Base-by-base conservation (phyloP, 495 filamentous ascomycete species). In the Tuber magnatum region DNA sequence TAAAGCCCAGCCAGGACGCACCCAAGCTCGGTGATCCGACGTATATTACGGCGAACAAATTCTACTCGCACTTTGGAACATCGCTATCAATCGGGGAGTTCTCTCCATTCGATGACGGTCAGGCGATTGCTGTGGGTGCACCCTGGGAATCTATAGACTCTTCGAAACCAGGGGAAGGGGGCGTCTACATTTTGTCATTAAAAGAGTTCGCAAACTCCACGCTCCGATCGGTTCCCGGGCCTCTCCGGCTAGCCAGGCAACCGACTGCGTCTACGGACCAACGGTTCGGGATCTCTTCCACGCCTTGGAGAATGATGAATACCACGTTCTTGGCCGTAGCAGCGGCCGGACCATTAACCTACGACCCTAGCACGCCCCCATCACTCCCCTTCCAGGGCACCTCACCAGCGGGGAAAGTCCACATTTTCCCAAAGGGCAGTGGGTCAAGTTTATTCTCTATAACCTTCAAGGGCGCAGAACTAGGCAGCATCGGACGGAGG, bases 261-360 rank as follows among this genome's bases (percentile, higher is more conserved):
- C 69, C 51, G 1, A 48, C 42, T 18, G 18, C 43, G 14, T n/a
- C 51, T 0, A 74, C 75, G 7, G 81, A 82, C 68, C 76, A 76
- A 35, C 81, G 81, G 24, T 82, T 82, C 41, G 81, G 78, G 20
- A 46, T 72, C 22, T 48, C 81, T 10, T 65, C 73, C 9, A 71
- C 81, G 2, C 40, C 79, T 4, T 70, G 80, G 43, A 22, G 38
- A 3, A 40, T 73, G 4, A 71, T 75, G 14, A 46, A 71, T 42
- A 74, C 74, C 22, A 77, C 74, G 5, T 71, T 80, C 40, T 72
- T 82, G 1, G 81, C 78, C 1, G 71, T 82, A 7, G 70, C 81
- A n/a, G 78, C 81, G 2, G 69, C 81, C 1, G 81, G 81, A n/a
- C 81, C 81, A 22, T 70, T 81, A n/a, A 74, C 80, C 0, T 82